A percentile compares a stretch with the other conserved stretches of the same genome.
Evolutionary conservation across 2,329 filamentous ascomycete species (phyloP).

Genomic region (Zymoseptoria passerinii): DNA sequence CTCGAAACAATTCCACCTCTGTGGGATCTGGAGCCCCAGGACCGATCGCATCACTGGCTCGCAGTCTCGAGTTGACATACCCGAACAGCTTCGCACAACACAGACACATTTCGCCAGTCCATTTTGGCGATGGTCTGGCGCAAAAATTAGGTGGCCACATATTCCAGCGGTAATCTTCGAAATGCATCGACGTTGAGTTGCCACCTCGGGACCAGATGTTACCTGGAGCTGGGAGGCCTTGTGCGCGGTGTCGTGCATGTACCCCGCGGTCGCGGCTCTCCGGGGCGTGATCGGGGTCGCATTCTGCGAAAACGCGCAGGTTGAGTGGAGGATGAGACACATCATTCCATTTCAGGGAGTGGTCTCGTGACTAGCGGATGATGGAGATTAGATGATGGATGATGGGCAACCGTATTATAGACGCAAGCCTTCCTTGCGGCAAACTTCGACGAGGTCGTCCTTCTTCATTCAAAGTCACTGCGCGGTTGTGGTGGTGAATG

Average conservation of each 20-base stretch:
- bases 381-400: background rate
- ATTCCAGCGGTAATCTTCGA: background rate
- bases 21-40: background rate
- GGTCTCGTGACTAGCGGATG: background rate
- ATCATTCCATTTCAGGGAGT: background rate
- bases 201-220: background rate
- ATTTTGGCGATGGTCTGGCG: background rate
- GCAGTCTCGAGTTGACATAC: background rate
- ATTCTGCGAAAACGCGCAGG: background rate
- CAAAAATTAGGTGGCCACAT: background rate
- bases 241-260: background rate
- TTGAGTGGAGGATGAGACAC: conserved; percentile 12
- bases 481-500: conserved; percentile 37
- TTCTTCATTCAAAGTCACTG: conserved; percentile 28
- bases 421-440: background rate
- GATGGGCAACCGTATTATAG: background rate
- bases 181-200: background rate
- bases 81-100: background rate
- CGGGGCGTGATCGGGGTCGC: background rate
- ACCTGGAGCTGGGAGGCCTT: background rate
- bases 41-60: background rate
- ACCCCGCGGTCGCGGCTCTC: background rate
- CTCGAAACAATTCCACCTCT: background rate
- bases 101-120: background rate
- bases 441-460: background rate